Base-by-base conservation (phyloP, 2,329 filamentous ascomycete genomes). In the Claviceps africana region DNA sequence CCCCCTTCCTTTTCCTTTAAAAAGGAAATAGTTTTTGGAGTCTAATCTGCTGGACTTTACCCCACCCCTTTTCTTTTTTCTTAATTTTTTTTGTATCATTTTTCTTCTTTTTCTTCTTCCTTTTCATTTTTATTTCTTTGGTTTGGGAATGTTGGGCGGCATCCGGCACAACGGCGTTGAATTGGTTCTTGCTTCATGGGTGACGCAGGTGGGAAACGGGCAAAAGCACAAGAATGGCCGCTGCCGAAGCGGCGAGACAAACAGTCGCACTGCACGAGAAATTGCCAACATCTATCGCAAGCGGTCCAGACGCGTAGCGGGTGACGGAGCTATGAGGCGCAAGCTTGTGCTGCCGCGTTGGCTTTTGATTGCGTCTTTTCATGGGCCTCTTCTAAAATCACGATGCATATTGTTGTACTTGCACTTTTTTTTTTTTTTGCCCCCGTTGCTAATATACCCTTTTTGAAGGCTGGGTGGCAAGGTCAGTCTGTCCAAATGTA, bases 371-470 rank as follows among this genome's bases (percentile, higher is more conserved):
- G 15, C 33, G 10, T 33, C 31, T 11, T 17, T 15, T 5, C n/a
- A n/a, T n/a, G n/a, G n/a, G n/a, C n/a, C n/a, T n/a, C n/a, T n/a
- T n/a, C n/a, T n/a, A n/a, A n/a, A n/a, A n/a, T n/a, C n/a, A n/a
- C n/a, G n/a, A n/a, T n/a, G n/a, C n/a, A n/a, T n/a, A n/a, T n/a
- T n/a, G n/a, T n/a, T n/a, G n/a, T n/a, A n/a, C n/a, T n/a, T n/a
- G n/a, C n/a, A n/a, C n/a, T n/a, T n/a, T n/a, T 22, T 22, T 2
- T 9, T 25, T 19, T 43, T 43, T 22, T 13, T 10, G 9, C 21
- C 1, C 19, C 11, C 21, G 31, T 44, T 43, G 45, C 43, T 37
- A 47, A 53, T 50, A 59, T 52, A 58, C 61, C 39, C 60, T 61
- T 15, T 52, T 48, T 44, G 17, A 39, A 40, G 22, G 33, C 39